Percentiles rank a stretch among this genome's conserved stretches.
Evolutionary conservation across 257 asterid species (phyloP).

Genomic region (Ilex aquifolium): DNA sequence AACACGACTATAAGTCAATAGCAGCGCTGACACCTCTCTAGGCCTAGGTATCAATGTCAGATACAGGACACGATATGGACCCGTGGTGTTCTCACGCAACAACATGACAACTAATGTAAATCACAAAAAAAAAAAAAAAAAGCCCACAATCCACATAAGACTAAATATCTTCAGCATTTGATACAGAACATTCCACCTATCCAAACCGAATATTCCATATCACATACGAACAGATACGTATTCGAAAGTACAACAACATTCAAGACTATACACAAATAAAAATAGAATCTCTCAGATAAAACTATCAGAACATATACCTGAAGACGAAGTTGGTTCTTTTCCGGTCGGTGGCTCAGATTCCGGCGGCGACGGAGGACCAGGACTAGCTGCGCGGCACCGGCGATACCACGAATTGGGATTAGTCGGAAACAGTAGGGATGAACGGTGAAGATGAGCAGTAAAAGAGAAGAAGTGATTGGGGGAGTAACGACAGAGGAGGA

Average conservation of each 20-base stretch:
- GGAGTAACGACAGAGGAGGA: slow-evolving; percentile 6
- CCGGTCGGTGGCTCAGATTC: slow-evolving; percentile 50
- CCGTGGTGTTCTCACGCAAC: no score
- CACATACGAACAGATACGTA: neutral
- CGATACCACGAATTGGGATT: slow-evolving; percentile 24
- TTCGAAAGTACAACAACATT: neutral
- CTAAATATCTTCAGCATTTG: neutral
- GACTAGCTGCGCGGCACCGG: slow-evolving; percentile 46
- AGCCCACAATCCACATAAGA: neutral
- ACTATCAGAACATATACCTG: slow-evolving; percentile 32
- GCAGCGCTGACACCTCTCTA: no score
- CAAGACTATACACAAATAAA: neutral
- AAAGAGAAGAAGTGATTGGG: slow-evolving; percentile 3
- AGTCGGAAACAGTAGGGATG: slow-evolving; percentile 16
- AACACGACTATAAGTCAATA: no score
- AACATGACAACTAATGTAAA: no score
- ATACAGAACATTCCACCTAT: no score
- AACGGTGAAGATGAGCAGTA: slow-evolving; percentile 24
- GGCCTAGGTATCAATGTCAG: no score
- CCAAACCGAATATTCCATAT: no score
- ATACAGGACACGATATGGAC: no score
- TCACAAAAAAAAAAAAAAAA: no score
- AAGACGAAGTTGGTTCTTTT: slow-evolving; percentile 18
- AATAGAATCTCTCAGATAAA: neutral
- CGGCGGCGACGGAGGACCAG: slow-evolving; percentile 31